Conservation (phyloP, 306 rosid genomes). For the Cucumis melo region DNA sequence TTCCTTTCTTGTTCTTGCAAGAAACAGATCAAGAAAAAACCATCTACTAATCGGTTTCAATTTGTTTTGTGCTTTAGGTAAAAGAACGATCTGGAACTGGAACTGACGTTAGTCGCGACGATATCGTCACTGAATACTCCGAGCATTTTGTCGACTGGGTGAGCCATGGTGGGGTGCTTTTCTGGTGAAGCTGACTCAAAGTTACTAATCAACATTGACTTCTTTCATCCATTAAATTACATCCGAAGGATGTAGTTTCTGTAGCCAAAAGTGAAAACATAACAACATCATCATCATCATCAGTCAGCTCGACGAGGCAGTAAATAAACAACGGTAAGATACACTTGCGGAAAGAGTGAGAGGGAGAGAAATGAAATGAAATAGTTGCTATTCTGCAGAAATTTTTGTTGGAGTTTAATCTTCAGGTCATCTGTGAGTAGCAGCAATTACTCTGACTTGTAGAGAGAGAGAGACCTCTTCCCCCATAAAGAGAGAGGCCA, state of each 20-base stretch:
- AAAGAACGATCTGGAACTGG: constrained; percentile 18
- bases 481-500: background rate
- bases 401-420: constrained; percentile 7
- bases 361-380: background rate
- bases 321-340: constrained; percentile 30
- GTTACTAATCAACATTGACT: constrained; percentile 9
- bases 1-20: background rate
- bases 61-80: constrained; percentile 2
- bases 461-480: background rate
- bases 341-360: background rate
- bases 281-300: background rate
- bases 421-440: constrained; percentile 6
- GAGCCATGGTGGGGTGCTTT: constrained; percentile 24
- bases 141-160: constrained; percentile 38
- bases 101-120: constrained; percentile 17
- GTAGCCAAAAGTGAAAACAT: constrained; percentile 1
- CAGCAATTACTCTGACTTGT: background rate
- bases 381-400: constrained; percentile 6
- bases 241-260: constrained; percentile 49
- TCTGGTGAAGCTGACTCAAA: constrained; percentile 3
- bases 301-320: background rate
- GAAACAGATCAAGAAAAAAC: background rate
- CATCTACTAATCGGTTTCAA: background rate
- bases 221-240: constrained; percentile 12
- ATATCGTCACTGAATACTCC: constrained; percentile 6